Percentiles rank a stretch among this genome's conserved stretches.
Conservation (phyloP, 75 land plant genomes). For the Sequoia sempervirens region DNA sequence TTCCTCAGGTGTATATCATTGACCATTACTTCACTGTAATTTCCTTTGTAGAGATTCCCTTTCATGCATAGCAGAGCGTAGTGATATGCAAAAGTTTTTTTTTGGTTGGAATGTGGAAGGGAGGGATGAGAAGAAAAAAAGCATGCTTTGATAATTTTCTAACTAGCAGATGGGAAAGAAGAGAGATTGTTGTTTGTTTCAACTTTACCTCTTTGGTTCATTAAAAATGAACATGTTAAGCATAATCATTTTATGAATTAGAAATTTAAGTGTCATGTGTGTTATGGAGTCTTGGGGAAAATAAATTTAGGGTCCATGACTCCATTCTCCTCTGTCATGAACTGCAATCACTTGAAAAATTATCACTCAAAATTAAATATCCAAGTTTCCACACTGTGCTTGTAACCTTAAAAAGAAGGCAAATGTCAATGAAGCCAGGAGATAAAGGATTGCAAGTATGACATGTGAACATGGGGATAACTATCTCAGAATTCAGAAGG, state of each 20-base stretch:
- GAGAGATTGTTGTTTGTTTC: neutral
- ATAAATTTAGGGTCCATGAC: neutral
- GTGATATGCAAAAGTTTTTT: neutral
- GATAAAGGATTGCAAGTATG: neutral
- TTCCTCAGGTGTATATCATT: slow-evolving; percentile 74
- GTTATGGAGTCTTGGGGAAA: neutral
- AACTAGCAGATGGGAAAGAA: neutral
- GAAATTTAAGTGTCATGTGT: neutral
- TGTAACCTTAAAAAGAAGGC: neutral
- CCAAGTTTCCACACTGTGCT: neutral
- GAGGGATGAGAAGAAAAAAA: neutral
- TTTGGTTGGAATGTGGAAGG: neutral
- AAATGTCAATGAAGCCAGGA: neutral
- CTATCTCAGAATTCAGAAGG: neutral
- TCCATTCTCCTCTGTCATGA: neutral
- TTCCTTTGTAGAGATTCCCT: neutral
- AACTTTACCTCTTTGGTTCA: neutral
- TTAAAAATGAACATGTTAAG: neutral
- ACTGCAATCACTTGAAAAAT: neutral
- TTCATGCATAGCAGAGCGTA: neutral
- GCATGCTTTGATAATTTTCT: neutral
- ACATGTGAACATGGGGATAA: neutral
- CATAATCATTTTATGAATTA: neutral
- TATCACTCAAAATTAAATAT: neutral
- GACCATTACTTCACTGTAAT: neutral